Evolutionary conservation across 176 grass and related monocot genomes (phyloP).

Genomic region (Bromus sterilis): DNA sequence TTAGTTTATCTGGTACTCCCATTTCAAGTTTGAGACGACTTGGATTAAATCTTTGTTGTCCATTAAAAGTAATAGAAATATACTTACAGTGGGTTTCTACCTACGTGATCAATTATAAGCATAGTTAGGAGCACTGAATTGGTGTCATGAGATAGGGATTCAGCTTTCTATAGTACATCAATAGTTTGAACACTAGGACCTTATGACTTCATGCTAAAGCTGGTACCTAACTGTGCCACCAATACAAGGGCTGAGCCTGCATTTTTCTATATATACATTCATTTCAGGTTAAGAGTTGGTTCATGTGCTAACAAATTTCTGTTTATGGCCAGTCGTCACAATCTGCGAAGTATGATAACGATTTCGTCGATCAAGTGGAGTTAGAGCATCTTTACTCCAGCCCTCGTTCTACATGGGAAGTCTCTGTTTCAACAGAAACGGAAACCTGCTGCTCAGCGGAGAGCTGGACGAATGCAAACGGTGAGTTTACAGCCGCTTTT

Average conservation of each 20-base stretch:
- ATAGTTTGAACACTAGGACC: neutral
- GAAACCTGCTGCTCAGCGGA: conserved; percentile 79
- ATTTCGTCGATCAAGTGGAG: conserved; percentile 20
- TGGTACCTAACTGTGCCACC: neutral
- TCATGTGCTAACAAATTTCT: neutral
- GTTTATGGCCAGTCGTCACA: conserved; percentile 32
- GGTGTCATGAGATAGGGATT: neutral
- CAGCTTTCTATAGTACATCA: neutral
- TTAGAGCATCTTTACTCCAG: conserved; percentile 32
- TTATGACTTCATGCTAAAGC: neutral
- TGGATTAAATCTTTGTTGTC: neutral
- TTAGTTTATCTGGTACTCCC: conserved; percentile 1
- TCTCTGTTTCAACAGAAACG: conserved; percentile 52
- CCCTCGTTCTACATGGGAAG: conserved; percentile 47
- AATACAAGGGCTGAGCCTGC: neutral
- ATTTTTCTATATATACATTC: neutral
- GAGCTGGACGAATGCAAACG: conserved; percentile 62
- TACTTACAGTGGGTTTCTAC: neutral
- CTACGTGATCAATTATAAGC: neutral
- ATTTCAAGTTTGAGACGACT: neutral
- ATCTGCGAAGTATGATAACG: conserved; percentile 18
- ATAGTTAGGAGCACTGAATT: neutral
- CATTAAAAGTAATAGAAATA: conserved; percentile 4
- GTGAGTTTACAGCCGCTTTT: conserved; percentile 25
- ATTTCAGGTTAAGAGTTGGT: neutral